A percentile compares a stretch with the other conserved stretches of the same genome.
Conservation (phyloP, 257 asterid genomes). For the Dorcoceras hygrometricum region DNA sequence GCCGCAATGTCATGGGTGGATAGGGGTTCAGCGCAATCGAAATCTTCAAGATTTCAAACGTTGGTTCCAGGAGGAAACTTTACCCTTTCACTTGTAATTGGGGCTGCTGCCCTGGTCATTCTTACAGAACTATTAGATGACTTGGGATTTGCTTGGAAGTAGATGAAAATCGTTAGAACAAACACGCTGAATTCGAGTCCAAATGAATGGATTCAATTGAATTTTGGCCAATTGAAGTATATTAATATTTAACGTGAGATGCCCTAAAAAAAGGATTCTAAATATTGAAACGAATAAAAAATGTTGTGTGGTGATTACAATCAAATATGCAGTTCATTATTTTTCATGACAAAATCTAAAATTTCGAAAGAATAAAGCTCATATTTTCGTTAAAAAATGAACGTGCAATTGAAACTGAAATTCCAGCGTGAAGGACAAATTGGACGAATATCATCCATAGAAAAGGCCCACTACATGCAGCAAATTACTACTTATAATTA, state of each 20-base stretch:
- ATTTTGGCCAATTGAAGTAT: neutral
- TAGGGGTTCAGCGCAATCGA: conserved; percentile 42
- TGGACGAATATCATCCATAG: neutral
- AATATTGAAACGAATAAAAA: neutral
- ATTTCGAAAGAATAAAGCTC: too few species aligned
- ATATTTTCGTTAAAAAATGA: neutral
- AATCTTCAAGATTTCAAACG: conserved; percentile 34
- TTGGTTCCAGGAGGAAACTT: conserved; percentile 84
- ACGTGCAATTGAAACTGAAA: too few species aligned
- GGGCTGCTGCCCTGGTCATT: conserved; percentile 69
- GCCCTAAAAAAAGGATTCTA: neutral
- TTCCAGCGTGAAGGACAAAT: neutral
- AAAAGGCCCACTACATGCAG: neutral
- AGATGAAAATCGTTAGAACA: neutral
- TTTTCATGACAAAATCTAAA: too few species aligned
- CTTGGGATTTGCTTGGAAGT: conserved; percentile 35
- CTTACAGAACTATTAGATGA: conserved; percentile 54
- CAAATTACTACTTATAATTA: neutral
- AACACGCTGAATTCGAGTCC: neutral
- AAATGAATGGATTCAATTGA: neutral
- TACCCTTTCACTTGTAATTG: conserved; percentile 65
- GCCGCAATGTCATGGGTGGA: conserved; percentile 95
- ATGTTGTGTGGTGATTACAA: too few species aligned
- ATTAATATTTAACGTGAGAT: neutral
- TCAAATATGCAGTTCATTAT: too few species aligned